phyloP scores from a whole-genome alignment of 305 asterid genomes.

The Fraxinus velutina region DNA sequence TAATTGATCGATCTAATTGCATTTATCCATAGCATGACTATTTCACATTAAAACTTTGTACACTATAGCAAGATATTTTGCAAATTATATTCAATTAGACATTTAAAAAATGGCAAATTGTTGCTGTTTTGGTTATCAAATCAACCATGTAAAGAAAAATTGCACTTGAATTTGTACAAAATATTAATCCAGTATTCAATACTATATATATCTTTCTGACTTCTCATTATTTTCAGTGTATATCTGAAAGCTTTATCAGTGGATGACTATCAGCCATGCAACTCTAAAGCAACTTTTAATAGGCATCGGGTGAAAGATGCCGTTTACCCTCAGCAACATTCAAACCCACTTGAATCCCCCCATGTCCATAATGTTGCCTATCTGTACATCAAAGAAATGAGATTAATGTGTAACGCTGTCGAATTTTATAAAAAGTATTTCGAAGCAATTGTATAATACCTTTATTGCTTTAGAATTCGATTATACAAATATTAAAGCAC shows the following conservation, averaged over 20 bases:
- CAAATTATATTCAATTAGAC: neutral
- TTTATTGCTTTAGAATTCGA: slow-evolving; percentile 17
- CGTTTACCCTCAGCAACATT: neutral
- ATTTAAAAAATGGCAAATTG: neutral
- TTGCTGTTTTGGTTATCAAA: neutral
- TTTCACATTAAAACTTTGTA: neutral
- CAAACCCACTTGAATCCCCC: neutral
- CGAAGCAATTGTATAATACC: slow-evolving; percentile 10
- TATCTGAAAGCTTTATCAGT: neutral
- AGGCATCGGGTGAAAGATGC: neutral
- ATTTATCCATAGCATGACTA: neutral
- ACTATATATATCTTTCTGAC: neutral
- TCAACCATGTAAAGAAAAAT: neutral
- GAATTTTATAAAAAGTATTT: neutral
- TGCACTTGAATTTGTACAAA: neutral
- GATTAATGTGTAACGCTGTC: neutral
- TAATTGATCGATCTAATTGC: neutral
- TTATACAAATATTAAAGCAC: neutral
- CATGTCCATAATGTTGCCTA: neutral
- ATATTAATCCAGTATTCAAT: neutral
- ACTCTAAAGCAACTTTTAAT: neutral
- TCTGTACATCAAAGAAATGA: neutral
- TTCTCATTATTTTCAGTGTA: neutral
- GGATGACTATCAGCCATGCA: neutral
- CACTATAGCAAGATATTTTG: neutral